Conservation (phyloP, 1,284 basidiomycete genomes). For the Cutaneotrichosporon sp. region DNA sequence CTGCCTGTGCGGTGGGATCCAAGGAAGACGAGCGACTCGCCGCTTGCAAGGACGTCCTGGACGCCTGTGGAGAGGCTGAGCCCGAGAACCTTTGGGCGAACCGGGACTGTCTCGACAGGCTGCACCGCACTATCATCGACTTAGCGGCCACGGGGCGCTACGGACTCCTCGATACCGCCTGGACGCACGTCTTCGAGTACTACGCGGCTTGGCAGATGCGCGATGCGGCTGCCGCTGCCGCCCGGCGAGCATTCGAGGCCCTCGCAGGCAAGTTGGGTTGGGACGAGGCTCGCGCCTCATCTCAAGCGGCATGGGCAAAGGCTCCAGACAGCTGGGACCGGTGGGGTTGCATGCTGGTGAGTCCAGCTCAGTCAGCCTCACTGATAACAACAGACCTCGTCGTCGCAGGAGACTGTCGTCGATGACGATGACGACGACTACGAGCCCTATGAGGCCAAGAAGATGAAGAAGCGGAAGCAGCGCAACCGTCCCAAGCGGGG, state of each 20-base stretch:
- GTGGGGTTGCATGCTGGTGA: neutral
- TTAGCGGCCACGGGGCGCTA: neutral
- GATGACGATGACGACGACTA: neutral
- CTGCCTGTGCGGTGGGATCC: neutral
- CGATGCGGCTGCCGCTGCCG: neutral
- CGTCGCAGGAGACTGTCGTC: neutral
- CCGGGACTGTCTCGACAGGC: neutral
- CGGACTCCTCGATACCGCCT: neutral
- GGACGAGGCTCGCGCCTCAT: neutral
- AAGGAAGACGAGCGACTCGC: neutral
- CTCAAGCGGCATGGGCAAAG: neutral
- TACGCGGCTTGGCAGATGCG: constrained; percentile 4
- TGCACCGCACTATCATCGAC: neutral
- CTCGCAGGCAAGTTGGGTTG: constrained; percentile 1
- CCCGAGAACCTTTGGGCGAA: neutral
- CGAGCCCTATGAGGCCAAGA: too few species aligned
- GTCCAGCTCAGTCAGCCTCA: neutral
- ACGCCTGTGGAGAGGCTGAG: neutral
- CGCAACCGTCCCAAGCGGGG: too few species aligned
- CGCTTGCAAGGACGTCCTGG: neutral
- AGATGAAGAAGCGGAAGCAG: too few species aligned
- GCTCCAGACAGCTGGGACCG: neutral
- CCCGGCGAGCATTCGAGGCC: neutral
- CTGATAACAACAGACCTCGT: neutral
- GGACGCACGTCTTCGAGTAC: neutral